A percentile compares a stretch with the other conserved stretches of the same genome.
Evolutionary conservation across 2,329 filamentous ascomycete species (phyloP).

Genomic region (Pezicula radicicola): DNA sequence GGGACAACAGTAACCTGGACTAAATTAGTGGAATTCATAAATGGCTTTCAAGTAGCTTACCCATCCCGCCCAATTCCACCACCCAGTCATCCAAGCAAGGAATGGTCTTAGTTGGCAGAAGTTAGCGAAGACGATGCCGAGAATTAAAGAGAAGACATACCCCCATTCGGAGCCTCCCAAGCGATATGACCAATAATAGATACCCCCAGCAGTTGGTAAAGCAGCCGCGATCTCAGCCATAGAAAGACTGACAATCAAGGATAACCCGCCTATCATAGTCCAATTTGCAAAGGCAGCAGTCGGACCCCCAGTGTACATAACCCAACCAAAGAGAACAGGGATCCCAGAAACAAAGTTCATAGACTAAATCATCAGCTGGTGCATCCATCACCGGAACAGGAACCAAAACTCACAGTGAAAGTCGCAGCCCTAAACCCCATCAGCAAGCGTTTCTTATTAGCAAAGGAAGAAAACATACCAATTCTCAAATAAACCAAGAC

Average conservation of each 20-base stretch:
- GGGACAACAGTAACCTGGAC: constrained; percentile 29
- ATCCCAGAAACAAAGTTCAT: constrained; percentile 38
- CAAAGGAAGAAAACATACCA: constrained; percentile 4
- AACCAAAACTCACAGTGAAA: constrained; percentile 20
- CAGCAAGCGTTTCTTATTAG: background rate
- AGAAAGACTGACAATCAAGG: constrained; percentile 31
- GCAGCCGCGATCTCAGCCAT: constrained; percentile 36
- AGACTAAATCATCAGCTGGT: constrained; percentile 2
- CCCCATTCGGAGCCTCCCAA: constrained; percentile 34
- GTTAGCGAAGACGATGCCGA: background rate
- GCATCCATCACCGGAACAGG: background rate
- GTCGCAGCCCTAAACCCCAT: constrained; percentile 24
- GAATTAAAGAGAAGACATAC: constrained; percentile 9
- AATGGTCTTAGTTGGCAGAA: constrained; percentile 21
- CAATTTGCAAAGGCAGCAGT: constrained; percentile 35
- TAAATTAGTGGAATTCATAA: background rate
- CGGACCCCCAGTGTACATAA: constrained; percentile 37
- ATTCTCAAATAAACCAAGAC: constrained; percentile 34
- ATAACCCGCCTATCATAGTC: constrained; percentile 35
- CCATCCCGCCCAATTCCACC: constrained; percentile 37
- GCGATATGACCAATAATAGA: constrained; percentile 36
- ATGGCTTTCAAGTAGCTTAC: constrained; percentile 5
- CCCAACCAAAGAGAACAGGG: constrained; percentile 34
- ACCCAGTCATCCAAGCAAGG: constrained; percentile 37
- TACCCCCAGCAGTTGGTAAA: constrained; percentile 34